These are phyloP conservation scores for Fusarium acutatum DNA, from an alignment of 2,329 filamentous ascomycete species.

Conservation along the genomic window DNA sequence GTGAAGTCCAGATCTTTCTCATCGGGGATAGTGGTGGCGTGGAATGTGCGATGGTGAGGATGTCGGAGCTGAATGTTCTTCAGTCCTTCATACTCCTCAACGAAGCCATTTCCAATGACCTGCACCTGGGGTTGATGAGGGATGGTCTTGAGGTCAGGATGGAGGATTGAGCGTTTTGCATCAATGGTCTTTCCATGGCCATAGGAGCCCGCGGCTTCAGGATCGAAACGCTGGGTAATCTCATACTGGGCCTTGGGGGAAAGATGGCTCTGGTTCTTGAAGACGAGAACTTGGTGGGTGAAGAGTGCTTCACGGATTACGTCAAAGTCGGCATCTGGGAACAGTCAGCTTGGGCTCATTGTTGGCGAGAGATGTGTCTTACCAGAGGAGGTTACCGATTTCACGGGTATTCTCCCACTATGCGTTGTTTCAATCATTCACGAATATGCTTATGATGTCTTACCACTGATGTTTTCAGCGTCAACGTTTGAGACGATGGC, in stretches of 20 bases:
- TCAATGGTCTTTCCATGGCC: conserved; percentile 81
- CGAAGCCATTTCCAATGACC: conserved; percentile 79
- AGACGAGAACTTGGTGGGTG: conserved; percentile 72
- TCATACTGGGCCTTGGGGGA: conserved; percentile 77
- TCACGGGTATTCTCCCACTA: conserved; percentile 62
- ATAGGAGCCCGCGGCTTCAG: conserved; percentile 68
- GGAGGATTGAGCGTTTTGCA: conserved; percentile 69
- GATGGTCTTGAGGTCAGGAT: conserved; percentile 82
- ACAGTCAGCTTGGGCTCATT: conserved; percentile 27
- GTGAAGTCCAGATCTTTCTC: conserved; percentile 60
- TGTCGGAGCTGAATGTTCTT: conserved; percentile 73
- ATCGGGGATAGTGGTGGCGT: conserved; percentile 68
- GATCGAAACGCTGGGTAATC: conserved; percentile 78
- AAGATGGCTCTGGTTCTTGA: conserved; percentile 72
- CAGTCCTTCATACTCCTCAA: conserved; percentile 75
- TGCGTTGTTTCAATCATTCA: conserved; percentile 9
- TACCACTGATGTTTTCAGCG: conserved; percentile 70
- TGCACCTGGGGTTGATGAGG: conserved; percentile 80
- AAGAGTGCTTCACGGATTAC: conserved; percentile 73
- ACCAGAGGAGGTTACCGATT: conserved; percentile 69
- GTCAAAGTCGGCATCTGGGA: conserved; percentile 68
- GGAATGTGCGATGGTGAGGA: conserved; percentile 81
- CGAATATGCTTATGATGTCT: conserved; percentile 37
- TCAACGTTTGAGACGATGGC: conserved; percentile 66
- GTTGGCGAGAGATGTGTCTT: conserved; percentile 42